These are phyloP conservation scores for Suillus clintonianus DNA, from an alignment of 768 basidiomycete species.

Conservation along the genomic window DNA sequence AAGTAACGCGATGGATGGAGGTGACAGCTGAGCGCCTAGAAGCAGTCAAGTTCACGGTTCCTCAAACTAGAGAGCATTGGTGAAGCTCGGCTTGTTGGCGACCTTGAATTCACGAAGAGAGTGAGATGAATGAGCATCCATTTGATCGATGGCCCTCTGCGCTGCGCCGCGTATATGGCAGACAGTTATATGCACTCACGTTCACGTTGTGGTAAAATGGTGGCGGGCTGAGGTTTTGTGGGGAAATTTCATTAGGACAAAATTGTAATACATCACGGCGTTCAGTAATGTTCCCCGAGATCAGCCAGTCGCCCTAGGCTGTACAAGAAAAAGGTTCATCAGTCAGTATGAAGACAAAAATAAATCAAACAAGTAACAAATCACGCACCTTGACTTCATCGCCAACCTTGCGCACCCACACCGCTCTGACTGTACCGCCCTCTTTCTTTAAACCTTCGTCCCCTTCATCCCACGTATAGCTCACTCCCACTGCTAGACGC, in stretches of 20 bases:
- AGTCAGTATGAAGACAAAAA: neutral
- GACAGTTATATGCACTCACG: neutral
- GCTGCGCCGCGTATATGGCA: neutral
- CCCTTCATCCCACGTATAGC: slow-evolving; percentile 91
- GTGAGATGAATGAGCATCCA: neutral
- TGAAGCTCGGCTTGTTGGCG: neutral
- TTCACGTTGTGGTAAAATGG: neutral
- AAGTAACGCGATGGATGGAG: neutral
- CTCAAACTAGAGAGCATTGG: neutral
- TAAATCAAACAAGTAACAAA: neutral
- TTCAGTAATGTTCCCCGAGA: neutral
- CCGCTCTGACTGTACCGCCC: slow-evolving; percentile 48
- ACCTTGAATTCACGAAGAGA: neutral
- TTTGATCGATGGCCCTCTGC: neutral
- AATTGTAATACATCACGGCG: neutral
- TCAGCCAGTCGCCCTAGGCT: slow-evolving; percentile 20
- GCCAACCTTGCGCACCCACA: slow-evolving; percentile 64
- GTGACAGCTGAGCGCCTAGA: neutral
- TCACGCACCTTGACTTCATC: slow-evolving; percentile 74
- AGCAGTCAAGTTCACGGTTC: neutral
- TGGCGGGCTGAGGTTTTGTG: neutral
- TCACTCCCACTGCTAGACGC: slow-evolving; percentile 79
- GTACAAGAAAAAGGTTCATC: neutral
- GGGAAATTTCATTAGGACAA: neutral
- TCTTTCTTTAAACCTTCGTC: slow-evolving; percentile 69